Conservation (phyloP, 208 protist species). For the Spongospora subterranea region DNA sequence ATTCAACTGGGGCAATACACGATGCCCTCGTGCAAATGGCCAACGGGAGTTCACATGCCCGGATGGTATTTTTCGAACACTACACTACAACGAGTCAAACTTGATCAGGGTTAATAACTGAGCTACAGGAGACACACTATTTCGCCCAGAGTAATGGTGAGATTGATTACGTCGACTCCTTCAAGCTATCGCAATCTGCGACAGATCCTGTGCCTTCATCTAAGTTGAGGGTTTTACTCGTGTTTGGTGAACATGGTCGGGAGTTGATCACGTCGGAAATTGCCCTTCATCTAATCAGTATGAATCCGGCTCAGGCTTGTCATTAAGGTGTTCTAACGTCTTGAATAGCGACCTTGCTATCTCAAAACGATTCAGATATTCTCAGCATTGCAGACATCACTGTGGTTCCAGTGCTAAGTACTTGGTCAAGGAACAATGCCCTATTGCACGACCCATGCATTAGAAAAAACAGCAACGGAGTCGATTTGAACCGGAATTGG, state of each 20-base stretch:
- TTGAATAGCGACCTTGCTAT: no score
- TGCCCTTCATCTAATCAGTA: neutral
- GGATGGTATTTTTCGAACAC: no score
- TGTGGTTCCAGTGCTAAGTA: neutral
- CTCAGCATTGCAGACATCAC: neutral
- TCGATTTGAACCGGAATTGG: conserved; percentile 2
- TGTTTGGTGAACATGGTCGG: neutral
- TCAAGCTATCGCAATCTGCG: no score
- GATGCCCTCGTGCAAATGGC: no score
- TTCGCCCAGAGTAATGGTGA: neutral
- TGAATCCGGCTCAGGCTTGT: no score
- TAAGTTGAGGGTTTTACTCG: neutral
- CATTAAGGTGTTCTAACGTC: no score
- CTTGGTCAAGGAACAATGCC: neutral
- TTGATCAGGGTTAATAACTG: no score
- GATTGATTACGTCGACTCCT: neutral
- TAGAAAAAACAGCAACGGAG: neutral
- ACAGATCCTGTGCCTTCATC: neutral
- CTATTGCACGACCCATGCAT: neutral
- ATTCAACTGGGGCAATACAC: no score
- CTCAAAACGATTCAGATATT: no score
- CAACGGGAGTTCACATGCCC: no score
- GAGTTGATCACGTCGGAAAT: neutral
- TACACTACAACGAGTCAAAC: no score
- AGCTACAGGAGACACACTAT: neutral